A percentile compares a stretch with the other conserved stretches of the same genome.
These are phyloP conservation scores for Neurospora intermedia DNA, from an alignment of 495 filamentous ascomycete species.

Conservation along the genomic window DNA sequence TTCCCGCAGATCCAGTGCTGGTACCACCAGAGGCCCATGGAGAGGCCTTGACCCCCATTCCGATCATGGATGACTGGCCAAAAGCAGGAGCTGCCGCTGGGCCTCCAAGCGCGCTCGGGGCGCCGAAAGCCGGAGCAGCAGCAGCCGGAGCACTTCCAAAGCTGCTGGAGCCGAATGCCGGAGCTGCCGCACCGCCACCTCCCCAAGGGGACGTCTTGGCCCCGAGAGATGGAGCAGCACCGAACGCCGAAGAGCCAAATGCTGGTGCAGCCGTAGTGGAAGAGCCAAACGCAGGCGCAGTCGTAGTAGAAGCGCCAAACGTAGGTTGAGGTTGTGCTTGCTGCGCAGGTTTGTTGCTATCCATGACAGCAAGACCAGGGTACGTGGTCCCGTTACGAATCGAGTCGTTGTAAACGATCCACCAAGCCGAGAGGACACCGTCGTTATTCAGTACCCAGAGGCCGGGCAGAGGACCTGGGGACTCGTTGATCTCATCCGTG, in stretches of 20 bases:
- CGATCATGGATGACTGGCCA: constrained; percentile 33
- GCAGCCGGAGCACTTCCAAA: constrained; percentile 28
- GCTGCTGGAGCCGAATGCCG: constrained; percentile 24
- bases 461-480: constrained; percentile 73
- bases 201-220: constrained; percentile 33
- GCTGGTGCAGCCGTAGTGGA: constrained; percentile 6
- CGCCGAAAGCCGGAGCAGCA: constrained; percentile 32
- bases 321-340: constrained; percentile 14
- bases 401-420: constrained; percentile 80
- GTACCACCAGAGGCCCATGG: constrained; percentile 33
- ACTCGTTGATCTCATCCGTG: constrained; percentile 59
- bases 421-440: constrained; percentile 78
- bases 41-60: constrained; percentile 23
- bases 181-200: constrained; percentile 21
- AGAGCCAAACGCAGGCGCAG: constrained; percentile 20
- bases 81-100: constrained; percentile 34
- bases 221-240: constrained; percentile 27
- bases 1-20: constrained; percentile 2
- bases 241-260: constrained; percentile 32
- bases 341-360: constrained; percentile 16
- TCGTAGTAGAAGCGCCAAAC: constrained; percentile 20
- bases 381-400: constrained; percentile 64
- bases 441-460: constrained; percentile 83
- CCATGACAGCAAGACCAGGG: constrained; percentile 47
- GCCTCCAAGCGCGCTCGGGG: constrained; percentile 32